These are phyloP conservation scores for Solanum chiquidenum DNA, from an alignment of 257 asterid species.

Conservation along the genomic window DNA sequence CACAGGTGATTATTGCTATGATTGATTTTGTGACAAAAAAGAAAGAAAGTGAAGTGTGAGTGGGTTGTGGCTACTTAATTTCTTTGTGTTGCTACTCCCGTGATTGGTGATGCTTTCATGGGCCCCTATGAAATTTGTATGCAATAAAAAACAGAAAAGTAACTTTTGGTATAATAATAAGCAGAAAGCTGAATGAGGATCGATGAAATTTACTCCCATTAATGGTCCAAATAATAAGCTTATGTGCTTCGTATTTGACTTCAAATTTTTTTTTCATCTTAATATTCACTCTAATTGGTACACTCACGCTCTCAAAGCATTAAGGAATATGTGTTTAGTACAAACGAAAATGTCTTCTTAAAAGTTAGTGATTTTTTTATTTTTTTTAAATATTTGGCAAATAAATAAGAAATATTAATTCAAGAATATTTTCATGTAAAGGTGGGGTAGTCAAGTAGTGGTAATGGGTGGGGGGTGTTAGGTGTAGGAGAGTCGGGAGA, in stretches of 20 bases:
- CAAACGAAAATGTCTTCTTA: not conserved
- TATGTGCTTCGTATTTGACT: not conserved
- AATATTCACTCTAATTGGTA: not conserved
- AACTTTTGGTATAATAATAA: not conserved
- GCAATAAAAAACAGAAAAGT: not conserved
- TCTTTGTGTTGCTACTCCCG: not conserved
- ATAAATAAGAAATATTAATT: no score
- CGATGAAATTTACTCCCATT: no score
- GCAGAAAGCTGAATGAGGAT: no score
- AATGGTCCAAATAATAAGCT: not conserved
- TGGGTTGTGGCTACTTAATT: not conserved
- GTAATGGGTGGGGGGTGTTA: no score
- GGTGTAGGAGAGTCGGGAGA: no score
- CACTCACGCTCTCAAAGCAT: not conserved
- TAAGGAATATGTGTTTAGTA: not conserved
- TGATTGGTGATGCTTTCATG: not conserved
- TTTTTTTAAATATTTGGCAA: no score
- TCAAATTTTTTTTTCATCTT: not conserved
- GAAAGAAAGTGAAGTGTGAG: not conserved
- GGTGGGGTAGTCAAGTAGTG: not conserved
- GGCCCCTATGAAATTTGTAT: not conserved
- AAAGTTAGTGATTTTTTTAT: no score
- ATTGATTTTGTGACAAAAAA: not conserved
- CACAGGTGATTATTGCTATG: not conserved
- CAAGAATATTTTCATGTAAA: no score